Base-by-base conservation (phyloP, 768 basidiomycete species). In the Kwoniella pini region DNA sequence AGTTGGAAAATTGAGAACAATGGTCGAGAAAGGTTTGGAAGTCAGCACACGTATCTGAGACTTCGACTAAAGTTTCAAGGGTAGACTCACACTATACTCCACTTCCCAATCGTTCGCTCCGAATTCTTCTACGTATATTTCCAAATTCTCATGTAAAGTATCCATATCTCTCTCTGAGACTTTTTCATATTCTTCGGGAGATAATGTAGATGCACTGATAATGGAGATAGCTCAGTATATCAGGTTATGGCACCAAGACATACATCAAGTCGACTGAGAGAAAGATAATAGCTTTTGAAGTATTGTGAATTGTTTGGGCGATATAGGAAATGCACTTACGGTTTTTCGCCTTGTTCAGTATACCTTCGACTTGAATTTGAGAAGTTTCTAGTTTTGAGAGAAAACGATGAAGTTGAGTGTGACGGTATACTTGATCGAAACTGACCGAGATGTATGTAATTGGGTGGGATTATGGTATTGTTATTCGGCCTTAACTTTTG, bases 51-150 rank as follows among this genome's bases (percentile, higher is more conserved):
- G n/a, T n/a, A n/a, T n/a, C n/a, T n/a, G n/a, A n/a, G n/a, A n/a
- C n/a, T n/a, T n/a, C n/a, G n/a, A n/a, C n/a, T n/a, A n/a, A n/a
- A n/a, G n/a, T n/a, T n/a, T n/a, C n/a, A n/a, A n/a, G n/a, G n/a
- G n/a, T n/a, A 26, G 6, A 69, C 76, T 63, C 61, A 78, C 77
- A 43, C 67, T 70, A 57, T 78, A 78, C 49, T 78, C 77, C 4
- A 74, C 69, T 46, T 78, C 77, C 76, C 76, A 77, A 27, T 62
- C 65, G 28, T 63, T 61, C n/a, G 58, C 65, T 4, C 64, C 65
- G 38, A 61, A 70, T 21, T 72, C 60, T 45, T 78, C 77, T 13
- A 72, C 71, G 5, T 74, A 44, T 1, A 57, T 57, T 31, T 76
- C 77, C 22, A 78, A 54, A 33, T 65, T 64, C 56, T 76, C 77